phyloP scores from a whole-genome alignment of 1,284 basidiomycete species.

The Dichomitus squalens region DNA sequence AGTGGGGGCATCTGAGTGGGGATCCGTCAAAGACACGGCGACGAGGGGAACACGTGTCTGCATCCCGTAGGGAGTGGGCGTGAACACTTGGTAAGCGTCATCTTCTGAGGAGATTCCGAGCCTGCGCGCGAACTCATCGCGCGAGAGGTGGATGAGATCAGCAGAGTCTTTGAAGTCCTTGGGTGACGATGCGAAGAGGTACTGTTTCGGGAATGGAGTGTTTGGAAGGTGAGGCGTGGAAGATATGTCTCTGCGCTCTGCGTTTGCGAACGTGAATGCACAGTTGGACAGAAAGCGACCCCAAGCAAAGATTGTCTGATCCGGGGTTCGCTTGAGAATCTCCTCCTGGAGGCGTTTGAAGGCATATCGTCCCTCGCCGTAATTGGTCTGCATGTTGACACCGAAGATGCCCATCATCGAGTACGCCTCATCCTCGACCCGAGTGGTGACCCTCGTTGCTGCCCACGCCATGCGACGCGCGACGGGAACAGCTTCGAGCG shows the following conservation, averaged over 20 bases:
- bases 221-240: not conserved
- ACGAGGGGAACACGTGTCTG: not conserved
- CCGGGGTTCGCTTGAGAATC: not conserved
- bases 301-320: not conserved
- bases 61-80: not conserved
- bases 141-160: not conserved
- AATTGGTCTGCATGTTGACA: not conserved
- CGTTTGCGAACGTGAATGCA: no score
- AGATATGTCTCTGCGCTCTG: not conserved
- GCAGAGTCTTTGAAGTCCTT: not conserved
- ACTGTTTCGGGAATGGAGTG: not conserved
- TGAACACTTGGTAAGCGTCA: not conserved
- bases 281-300: not conserved
- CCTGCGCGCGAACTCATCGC: not conserved
- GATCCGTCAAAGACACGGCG: not conserved
- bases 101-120: not conserved
- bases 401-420: not conserved
- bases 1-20: not conserved
- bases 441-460: not conserved
- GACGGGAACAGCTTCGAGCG: not conserved
- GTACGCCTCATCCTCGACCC: not conserved
- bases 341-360: not conserved
- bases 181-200: not conserved
- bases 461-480: constrained; percentile 11
- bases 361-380: not conserved